These are phyloP conservation scores for Candida pini DNA, from an alignment of 805 yeast genomes.

Conservation along the genomic window DNA sequence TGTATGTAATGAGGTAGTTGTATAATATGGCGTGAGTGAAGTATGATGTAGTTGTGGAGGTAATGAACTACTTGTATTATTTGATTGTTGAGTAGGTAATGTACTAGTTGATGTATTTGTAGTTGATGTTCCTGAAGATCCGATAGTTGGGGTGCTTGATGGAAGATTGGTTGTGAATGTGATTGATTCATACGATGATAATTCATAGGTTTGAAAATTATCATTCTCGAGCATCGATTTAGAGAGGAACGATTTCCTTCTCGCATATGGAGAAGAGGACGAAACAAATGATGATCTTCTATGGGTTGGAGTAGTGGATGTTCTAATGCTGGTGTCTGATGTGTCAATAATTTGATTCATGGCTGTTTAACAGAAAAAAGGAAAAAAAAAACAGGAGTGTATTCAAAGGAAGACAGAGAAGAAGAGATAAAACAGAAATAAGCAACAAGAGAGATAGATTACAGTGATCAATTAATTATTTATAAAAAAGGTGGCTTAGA, in stretches of 20 bases:
- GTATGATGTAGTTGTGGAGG: too few relatives aligned
- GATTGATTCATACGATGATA: constrained; percentile 12
- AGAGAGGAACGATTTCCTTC: constrained; percentile 53
- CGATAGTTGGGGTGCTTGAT: constrained; percentile 26
- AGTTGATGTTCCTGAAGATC: neutral
- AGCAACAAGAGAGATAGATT: too few relatives aligned
- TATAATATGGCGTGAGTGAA: neutral
- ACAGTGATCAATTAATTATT: too few relatives aligned
- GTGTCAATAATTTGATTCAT: too few relatives aligned
- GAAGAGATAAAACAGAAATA: too few relatives aligned
- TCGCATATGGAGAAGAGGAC: constrained; percentile 45
- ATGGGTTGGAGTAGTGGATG: neutral
- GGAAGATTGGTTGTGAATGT: constrained; percentile 3
- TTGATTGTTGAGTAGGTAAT: neutral
- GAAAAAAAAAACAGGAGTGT: too few relatives aligned
- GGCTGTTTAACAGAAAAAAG: too few relatives aligned
- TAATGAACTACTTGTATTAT: neutral
- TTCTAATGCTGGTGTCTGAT: constrained; percentile 1
- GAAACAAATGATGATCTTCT: constrained; percentile 30
- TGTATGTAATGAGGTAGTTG: neutral
- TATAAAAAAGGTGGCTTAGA: too few relatives aligned
- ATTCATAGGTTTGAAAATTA: constrained; percentile 47
- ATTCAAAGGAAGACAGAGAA: too few relatives aligned
- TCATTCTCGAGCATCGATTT: constrained; percentile 54
- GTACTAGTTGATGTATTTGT: neutral